Conservation (phyloP, 1,139 yeast genomes). For the Hyphopichia burtonii region DNA sequence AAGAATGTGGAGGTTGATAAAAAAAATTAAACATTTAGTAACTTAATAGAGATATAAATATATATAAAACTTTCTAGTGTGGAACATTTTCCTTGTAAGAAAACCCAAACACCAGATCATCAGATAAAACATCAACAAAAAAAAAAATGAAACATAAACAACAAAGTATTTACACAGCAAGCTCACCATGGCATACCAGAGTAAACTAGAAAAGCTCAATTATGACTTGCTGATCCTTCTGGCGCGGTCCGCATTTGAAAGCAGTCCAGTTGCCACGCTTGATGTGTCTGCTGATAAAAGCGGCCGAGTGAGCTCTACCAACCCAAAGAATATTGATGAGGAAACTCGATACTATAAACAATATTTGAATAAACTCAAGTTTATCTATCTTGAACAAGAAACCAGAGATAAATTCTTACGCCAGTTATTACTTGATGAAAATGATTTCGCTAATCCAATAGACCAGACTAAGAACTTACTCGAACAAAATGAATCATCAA, state of each 20-base stretch:
- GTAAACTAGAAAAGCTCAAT: neutral
- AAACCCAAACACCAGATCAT: no score
- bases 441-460: neutral
- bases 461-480: neutral
- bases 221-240: slow-evolving; percentile 1
- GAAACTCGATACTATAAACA: slow-evolving; percentile 36
- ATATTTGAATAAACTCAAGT: slow-evolving; percentile 51
- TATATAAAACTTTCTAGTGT: no score
- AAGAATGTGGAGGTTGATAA: slow-evolving; percentile 24
- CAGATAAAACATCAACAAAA: no score
- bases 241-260: slow-evolving; percentile 1
- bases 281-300: neutral
- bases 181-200: no score
- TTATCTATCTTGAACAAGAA: slow-evolving; percentile 66
- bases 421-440: neutral
- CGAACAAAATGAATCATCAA: neutral
- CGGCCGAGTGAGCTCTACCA: no score
- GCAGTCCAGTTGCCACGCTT: neutral
- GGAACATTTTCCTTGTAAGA: no score
- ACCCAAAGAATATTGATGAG: slow-evolving; percentile 16
- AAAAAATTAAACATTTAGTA: neutral
- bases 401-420: slow-evolving; percentile 59
- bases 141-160: neutral
- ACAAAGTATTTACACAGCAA: neutral
- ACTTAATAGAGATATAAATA: neutral